phyloP scores from a whole-genome alignment of 2,329 filamentous ascomycete species.

The Paecilomyces sp. region DNA sequence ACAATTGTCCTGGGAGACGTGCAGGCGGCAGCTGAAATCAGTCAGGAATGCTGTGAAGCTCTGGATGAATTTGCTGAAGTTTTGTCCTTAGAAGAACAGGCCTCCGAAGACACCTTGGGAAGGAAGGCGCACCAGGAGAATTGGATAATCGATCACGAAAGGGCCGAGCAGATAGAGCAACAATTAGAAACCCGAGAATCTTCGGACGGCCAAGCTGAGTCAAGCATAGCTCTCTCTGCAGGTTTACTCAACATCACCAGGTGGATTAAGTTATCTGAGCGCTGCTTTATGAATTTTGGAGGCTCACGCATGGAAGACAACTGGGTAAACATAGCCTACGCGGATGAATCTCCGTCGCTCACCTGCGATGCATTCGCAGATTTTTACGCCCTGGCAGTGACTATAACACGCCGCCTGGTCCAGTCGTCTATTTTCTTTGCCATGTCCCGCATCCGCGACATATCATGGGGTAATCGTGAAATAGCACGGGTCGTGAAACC shows the following conservation, averaged over 20 bases:
- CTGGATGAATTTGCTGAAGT: conserved; percentile 64
- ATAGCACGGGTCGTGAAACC: conserved; percentile 30
- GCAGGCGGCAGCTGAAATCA: conserved; percentile 67
- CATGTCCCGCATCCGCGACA: conserved; percentile 58
- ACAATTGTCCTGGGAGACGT: conserved; percentile 49
- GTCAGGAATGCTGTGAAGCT: conserved; percentile 54
- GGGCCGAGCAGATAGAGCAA: conserved; percentile 25
- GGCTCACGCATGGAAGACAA: conserved; percentile 54
- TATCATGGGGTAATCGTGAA: conserved; percentile 21
- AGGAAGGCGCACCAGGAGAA: conserved; percentile 52
- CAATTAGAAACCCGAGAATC: conserved; percentile 18
- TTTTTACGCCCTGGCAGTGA: conserved; percentile 61
- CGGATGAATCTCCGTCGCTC: conserved; percentile 56
- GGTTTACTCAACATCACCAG: conserved; percentile 51
- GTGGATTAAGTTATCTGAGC: conserved; percentile 59
- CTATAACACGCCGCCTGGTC: conserved; percentile 63
- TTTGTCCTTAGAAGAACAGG: conserved; percentile 58
- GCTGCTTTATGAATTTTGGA: conserved; percentile 67
- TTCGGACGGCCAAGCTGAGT: conserved; percentile 8
- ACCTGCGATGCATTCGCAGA: conserved; percentile 70
- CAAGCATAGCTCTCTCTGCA: conserved; percentile 41
- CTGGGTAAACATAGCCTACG: conserved; percentile 55
- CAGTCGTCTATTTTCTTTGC: conserved; percentile 63
- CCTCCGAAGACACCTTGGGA: conserved; percentile 55
- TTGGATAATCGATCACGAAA: conserved; percentile 55